These are phyloP conservation scores for Cutaneotrichosporon mucoides DNA, from an alignment of 1,284 basidiomycete genomes.

Conservation along the genomic window DNA sequence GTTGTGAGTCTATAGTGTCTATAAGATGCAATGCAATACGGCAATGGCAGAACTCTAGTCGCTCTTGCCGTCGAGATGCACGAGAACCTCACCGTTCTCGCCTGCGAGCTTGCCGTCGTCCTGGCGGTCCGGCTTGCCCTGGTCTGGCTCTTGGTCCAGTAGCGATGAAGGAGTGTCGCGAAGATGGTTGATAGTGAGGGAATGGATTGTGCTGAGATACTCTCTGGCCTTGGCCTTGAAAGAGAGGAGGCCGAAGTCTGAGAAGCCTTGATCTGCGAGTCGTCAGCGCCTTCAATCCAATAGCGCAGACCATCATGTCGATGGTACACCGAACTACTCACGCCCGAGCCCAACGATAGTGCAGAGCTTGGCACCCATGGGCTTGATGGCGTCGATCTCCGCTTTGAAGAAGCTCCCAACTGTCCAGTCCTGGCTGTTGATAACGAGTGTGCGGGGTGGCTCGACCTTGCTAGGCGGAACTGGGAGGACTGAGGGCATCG, in stretches of 20 bases:
- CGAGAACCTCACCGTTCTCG: neutral
- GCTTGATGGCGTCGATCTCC: slow-evolving; percentile 55
- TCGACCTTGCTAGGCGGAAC: neutral
- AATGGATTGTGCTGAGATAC: neutral
- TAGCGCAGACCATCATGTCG: no score
- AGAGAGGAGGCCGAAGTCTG: slow-evolving; percentile 28
- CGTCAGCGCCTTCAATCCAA: neutral
- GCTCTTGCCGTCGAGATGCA: neutral
- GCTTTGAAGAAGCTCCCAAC: slow-evolving; percentile 67
- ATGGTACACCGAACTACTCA: slow-evolving; percentile 20
- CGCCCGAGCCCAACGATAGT: slow-evolving; percentile 37
- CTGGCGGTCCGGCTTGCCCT: neutral
- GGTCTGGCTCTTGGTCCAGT: neutral
- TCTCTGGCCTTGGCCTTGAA: neutral
- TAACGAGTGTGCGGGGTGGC: slow-evolving; percentile 54
- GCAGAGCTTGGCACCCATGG: slow-evolving; percentile 30
- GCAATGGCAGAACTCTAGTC: neutral
- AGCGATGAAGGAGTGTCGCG: neutral
- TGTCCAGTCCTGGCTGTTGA: slow-evolving; percentile 69
- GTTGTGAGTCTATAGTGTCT: no score
- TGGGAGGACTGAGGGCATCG: slow-evolving; percentile 46
- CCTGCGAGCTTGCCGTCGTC: neutral
- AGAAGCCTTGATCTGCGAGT: slow-evolving; percentile 41
- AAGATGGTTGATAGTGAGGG: neutral
- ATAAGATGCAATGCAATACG: no score